These are phyloP conservation scores for Lichtheimia ramosa DNA, from an alignment of 371 early-diverging fungal species.

Conservation along the genomic window DNA sequence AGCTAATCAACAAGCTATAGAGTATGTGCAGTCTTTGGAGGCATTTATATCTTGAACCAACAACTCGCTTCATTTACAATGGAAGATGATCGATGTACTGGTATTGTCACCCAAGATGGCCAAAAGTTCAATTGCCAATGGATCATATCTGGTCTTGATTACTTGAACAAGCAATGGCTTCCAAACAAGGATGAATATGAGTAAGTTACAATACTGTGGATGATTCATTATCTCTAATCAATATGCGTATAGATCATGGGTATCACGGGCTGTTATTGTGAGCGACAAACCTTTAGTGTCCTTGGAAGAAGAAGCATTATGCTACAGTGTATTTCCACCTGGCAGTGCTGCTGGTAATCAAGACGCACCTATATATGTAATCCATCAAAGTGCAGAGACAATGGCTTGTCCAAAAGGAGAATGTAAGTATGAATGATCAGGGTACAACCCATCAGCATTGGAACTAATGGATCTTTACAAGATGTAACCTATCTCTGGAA, in stretches of 20 bases:
- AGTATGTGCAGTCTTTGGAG: constrained; percentile 87
- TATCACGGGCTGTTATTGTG: constrained; percentile 54
- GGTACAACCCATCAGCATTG: too few relatives aligned
- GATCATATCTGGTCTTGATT: constrained; percentile 55
- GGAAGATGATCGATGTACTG: constrained; percentile 37
- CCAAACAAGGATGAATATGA: constrained; percentile 24
- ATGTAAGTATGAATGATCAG: constrained; percentile 42
- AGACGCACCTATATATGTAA: constrained; percentile 45
- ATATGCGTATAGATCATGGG: constrained; percentile 32
- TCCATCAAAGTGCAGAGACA: constrained; percentile 62
- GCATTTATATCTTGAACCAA: constrained; percentile 79
- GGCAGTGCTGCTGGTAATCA: constrained; percentile 56
- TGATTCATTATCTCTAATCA: not conserved
- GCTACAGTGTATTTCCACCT: constrained; percentile 43
- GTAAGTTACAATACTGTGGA: constrained; percentile 5
- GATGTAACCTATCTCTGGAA: constrained; percentile 37
- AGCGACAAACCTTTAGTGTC: constrained; percentile 39
- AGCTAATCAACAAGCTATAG: constrained; percentile 26
- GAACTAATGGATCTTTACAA: not conserved
- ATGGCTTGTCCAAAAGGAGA: constrained; percentile 63
- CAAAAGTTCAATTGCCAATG: constrained; percentile 43
- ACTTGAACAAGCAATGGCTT: constrained; percentile 44
- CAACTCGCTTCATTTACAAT: constrained; percentile 35
- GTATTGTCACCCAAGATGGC: constrained; percentile 48
- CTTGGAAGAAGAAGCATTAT: constrained; percentile 33